phyloP scores from a whole-genome alignment of 768 basidiomycete species.

The Podaxis sp. region DNA sequence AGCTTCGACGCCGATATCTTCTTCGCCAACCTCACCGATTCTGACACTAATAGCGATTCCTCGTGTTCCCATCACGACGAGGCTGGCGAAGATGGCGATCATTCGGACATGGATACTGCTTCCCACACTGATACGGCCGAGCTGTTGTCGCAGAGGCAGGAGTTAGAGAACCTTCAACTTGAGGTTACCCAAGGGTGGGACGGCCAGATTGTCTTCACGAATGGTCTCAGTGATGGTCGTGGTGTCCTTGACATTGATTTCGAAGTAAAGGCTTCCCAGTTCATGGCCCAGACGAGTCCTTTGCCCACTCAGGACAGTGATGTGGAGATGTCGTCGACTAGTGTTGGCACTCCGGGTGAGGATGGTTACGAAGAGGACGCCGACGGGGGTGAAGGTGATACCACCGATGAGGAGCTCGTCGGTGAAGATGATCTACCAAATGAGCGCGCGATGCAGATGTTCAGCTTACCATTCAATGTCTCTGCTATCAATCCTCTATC shows the following conservation, averaged over 20 bases:
- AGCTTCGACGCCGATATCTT: constrained; percentile 83
- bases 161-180: constrained; percentile 47
- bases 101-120: constrained; percentile 33
- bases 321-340: constrained; percentile 34
- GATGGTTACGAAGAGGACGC: constrained; percentile 48
- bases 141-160: constrained; percentile 30
- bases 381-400: constrained; percentile 65
- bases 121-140: constrained; percentile 29
- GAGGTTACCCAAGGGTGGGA: constrained; percentile 75
- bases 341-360: constrained; percentile 42
- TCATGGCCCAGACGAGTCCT: constrained; percentile 47
- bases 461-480: constrained; percentile 62
- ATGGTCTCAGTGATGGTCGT: constrained; percentile 54
- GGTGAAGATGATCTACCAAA: constrained; percentile 72
- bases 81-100: constrained; percentile 46
- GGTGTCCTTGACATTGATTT: constrained; percentile 71
- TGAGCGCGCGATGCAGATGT: constrained; percentile 71
- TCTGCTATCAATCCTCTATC: constrained; percentile 73
- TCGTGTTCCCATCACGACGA: constrained; percentile 14
- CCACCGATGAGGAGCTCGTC: constrained; percentile 85
- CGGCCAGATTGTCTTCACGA: constrained; percentile 73
- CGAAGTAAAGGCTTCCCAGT: constrained; percentile 57
- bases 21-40: constrained; percentile 62
- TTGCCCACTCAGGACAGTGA: constrained; percentile 52
- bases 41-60: constrained; percentile 19